Evolutionary conservation across 1,139 yeast genomes (phyloP).

Genomic region (Zygoascus meyerae): DNA sequence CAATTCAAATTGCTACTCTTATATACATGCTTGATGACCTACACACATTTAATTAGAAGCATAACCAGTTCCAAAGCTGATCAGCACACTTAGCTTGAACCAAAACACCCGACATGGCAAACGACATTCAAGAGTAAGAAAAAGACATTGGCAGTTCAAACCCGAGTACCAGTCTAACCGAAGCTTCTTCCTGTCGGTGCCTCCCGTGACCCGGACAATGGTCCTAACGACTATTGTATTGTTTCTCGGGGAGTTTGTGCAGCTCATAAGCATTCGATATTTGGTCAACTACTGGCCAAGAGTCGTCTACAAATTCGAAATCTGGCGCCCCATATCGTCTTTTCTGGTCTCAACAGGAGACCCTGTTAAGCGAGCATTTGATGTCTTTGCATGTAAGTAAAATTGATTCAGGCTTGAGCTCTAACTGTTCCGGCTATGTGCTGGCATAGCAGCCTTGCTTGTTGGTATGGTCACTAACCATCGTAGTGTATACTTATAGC

Average conservation of each 20-base stretch:
- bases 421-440: background rate
- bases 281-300: slow-evolving; percentile 29
- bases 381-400: slow-evolving; percentile 28
- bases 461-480: background rate
- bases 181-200: slow-evolving; percentile 22
- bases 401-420: background rate
- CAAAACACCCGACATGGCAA: slow-evolving; percentile 13
- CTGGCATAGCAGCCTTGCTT: background rate
- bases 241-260: slow-evolving; percentile 21
- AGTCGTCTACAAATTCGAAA: slow-evolving; percentile 23
- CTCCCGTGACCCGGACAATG: slow-evolving; percentile 29
- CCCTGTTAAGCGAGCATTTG: slow-evolving; percentile 28
- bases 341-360: slow-evolving; percentile 28
- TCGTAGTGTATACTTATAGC: slow-evolving; percentile 31
- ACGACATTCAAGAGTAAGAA: slow-evolving; percentile 21
- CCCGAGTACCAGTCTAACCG: background rate
- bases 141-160: background rate
- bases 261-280: slow-evolving; percentile 18
- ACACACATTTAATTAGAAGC: too few species aligned
- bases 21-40: too few species aligned
- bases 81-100: background rate
- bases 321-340: slow-evolving; percentile 35
- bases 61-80: too few species aligned
- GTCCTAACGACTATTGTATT: slow-evolving; percentile 23
- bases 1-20: too few species aligned